A percentile compares a stretch with the other conserved stretches of the same genome.
phyloP scores from a whole-genome alignment of 768 basidiomycete genomes.

The Boletus barrowsii region DNA sequence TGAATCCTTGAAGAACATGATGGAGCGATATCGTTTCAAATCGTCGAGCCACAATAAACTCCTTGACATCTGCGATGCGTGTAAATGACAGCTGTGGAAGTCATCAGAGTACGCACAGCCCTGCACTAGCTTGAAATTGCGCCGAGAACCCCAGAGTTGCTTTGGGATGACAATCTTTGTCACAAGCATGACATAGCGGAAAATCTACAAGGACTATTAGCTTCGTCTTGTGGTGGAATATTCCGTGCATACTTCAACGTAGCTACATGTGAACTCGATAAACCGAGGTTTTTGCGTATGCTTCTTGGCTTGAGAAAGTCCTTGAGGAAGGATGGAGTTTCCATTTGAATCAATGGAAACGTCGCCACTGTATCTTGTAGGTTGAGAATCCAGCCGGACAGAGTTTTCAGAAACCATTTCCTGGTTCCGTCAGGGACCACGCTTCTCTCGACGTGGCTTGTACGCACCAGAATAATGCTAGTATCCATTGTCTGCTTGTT shows the following conservation, averaged over 20 bases:
- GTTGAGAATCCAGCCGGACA: conserved; percentile 54
- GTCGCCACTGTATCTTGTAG: conserved; percentile 33
- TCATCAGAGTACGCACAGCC: conserved; percentile 41
- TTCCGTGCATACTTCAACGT: conserved; percentile 51
- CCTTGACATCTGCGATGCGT: conserved; percentile 55
- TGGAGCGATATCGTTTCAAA: conserved; percentile 82
- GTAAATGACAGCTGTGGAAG: not conserved
- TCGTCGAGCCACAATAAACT: conserved; percentile 73
- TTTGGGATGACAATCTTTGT: conserved; percentile 71
- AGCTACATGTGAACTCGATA: conserved; percentile 66
- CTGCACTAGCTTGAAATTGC: conserved; percentile 60
- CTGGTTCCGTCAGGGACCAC: conserved; percentile 34
- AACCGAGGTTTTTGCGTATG: conserved; percentile 69
- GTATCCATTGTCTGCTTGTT: conserved; percentile 50
- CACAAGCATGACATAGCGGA: conserved; percentile 57
- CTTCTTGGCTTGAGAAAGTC: conserved; percentile 45
- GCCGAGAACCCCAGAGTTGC: conserved; percentile 71
- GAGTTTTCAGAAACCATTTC: conserved; percentile 75
- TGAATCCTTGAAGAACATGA: conserved; percentile 70
- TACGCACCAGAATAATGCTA: conserved; percentile 58
- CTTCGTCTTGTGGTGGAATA: not conserved
- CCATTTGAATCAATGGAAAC: conserved; percentile 54
- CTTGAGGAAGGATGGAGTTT: conserved; percentile 43
- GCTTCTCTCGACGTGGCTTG: not conserved
- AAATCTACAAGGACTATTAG: conserved; percentile 49